Evolutionary conservation across 257 asterid genomes (phyloP).

Genomic region (Nicotiana obtusifolia): DNA sequence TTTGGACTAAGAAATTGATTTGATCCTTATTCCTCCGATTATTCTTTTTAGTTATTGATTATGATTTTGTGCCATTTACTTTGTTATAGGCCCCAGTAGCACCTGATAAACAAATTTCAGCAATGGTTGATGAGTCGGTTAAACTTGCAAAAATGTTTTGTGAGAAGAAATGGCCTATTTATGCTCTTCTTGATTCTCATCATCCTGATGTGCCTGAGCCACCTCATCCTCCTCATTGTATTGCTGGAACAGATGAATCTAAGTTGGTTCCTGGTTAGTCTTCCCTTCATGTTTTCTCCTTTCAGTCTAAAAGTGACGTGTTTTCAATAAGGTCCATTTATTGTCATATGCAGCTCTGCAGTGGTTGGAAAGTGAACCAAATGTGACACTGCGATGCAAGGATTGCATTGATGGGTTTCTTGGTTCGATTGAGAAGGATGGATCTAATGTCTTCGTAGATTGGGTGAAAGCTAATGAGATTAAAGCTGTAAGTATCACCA

Average conservation of each 20-base stretch:
- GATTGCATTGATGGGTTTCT: conserved; percentile 85
- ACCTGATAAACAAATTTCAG: conserved; percentile 59
- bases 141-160: conserved; percentile 61
- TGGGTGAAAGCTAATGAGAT: conserved; percentile 81
- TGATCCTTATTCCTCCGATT: background rate
- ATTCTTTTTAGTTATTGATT: background rate
- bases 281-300: background rate
- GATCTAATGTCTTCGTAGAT: conserved; percentile 71
- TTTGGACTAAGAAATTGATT: background rate
- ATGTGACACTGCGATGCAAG: conserved; percentile 65
- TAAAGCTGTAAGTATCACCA: conserved; percentile 45
- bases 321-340: conserved; percentile 11
- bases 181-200: conserved; percentile 67
- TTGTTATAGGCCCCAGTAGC: conserved; percentile 67
- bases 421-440: conserved; percentile 79
- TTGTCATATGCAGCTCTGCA: conserved; percentile 49
- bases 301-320: background rate
- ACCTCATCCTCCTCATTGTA: conserved; percentile 94
- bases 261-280: conserved; percentile 69
- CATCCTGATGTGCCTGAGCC: conserved; percentile 85
- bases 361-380: conserved; percentile 82
- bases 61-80: background rate
- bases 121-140: conserved; percentile 81
- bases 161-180: conserved; percentile 72
- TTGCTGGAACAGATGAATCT: conserved; percentile 69